Percentiles rank a stretch among this genome's conserved stretches.
These are phyloP conservation scores for Candida methanosorbosa DNA, from an alignment of 805 yeast species.

Conservation along the genomic window DNA sequence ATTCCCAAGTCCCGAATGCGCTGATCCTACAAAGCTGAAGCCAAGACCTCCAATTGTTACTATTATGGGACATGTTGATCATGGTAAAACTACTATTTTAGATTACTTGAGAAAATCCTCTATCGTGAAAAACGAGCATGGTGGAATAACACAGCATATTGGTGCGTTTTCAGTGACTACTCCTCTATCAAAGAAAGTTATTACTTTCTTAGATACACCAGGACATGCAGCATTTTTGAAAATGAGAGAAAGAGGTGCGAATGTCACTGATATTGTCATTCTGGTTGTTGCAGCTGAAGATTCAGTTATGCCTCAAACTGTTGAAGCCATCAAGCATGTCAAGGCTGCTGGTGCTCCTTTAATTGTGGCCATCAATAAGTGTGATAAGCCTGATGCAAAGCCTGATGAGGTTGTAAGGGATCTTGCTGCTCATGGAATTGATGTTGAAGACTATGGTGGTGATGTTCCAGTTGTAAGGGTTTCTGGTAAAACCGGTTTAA, in stretches of 20 bases:
- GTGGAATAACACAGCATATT: conserved; percentile 96
- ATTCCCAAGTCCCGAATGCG: conserved; percentile 49
- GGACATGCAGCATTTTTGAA: conserved; percentile 96
- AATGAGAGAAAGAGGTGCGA: conserved; percentile 96
- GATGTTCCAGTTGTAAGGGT: conserved; percentile 85
- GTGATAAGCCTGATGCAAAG: conserved; percentile 73
- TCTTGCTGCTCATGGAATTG: conserved; percentile 67
- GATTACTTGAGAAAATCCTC: conserved; percentile 82
- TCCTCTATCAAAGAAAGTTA: conserved; percentile 60
- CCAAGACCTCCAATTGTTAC: conserved; percentile 91
- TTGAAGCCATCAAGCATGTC: conserved; percentile 92
- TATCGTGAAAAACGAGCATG: conserved; percentile 77
- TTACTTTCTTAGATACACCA: conserved; percentile 93
- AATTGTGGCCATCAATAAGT: conserved; percentile 88
- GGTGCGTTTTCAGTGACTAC: conserved; percentile 93
- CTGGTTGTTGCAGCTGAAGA: conserved; percentile 96
- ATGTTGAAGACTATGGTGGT: conserved; percentile 91
- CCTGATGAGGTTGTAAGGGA: conserved; percentile 73
- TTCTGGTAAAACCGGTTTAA: conserved; percentile 82
- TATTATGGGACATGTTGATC: conserved; percentile 98
- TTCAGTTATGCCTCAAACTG: conserved; percentile 95
- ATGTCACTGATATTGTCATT: conserved; percentile 83
- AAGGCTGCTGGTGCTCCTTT: conserved; percentile 72
- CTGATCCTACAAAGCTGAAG: conserved; percentile 35
- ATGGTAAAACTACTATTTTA: conserved; percentile 91